Evolutionary conservation across 208 protist genomes (phyloP), one percentile per base, ranked within the genome.

Genomic region (Acanthamoeba lenticulata): DNA sequence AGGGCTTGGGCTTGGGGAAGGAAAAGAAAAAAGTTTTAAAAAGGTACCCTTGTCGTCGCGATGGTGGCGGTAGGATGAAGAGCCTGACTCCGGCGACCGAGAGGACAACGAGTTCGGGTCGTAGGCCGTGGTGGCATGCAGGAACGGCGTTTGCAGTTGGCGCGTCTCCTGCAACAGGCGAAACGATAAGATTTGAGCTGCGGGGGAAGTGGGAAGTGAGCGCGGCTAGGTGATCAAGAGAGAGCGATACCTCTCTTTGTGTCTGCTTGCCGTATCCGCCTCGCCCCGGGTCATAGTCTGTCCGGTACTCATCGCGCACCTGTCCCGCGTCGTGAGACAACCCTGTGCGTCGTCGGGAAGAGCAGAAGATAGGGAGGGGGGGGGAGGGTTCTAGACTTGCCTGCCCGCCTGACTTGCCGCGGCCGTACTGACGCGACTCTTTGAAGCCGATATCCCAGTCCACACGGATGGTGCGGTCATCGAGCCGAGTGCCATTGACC

Each of bases 371-470:
- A 24, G 55, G 24, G 55, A 62, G 55, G 24, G 55, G 24, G 55
- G 24, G 55, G 24, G 55, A 62, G n/a, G n/a, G n/a, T n/a, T n/a
- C n/a, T n/a, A n/a, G 55, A 49, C 95, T 45, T 34, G 95, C 95
- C 65, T 96, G 86, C 21, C 47, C 97, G 9, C 97, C 97, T 57
- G 72, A 96, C 47, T 94, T 92, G 36, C 98, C 98, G 60, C 98
- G 94, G n/a, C 98, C 98, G 93, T 97, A 99, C 93, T 99, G 98
- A 45, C 98, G 92, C 29, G 97, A 98, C 77, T 98, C 96, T 27
- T 89, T 89, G 91, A 98, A 99, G 36, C 98, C 98, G 32, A 94
- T 91, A 94, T 99, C 98, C 95, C 96, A 97, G 92, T 98, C 97
- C 60, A 90, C 96, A n/a, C 97, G 77, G 67, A 98, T 97, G 9